Evolutionary conservation across 2,329 filamentous ascomycete genomes (phyloP), one percentile per base, ranked within the genome.

Genomic region (Scytalidium sp.): DNA sequence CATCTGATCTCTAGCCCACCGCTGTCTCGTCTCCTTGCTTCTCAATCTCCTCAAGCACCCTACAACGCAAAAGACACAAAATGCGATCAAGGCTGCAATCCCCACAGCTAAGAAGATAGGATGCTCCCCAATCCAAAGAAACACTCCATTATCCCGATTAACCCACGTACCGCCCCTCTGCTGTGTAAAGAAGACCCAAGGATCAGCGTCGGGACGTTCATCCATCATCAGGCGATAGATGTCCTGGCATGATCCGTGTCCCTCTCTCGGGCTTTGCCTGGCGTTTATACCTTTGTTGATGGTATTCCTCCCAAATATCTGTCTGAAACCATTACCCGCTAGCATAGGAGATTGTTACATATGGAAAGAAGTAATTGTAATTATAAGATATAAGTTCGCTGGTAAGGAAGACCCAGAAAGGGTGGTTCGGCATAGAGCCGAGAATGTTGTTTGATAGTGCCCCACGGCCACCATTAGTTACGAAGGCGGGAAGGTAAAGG

Each of bases 261-360:
- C 21, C 25, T 17, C 41, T 19, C 22, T 23, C n/a, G 13, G 21
- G 25, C n/a, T 43, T 43, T 21, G 19, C 41, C 15, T n/a, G 25
- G 25, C 25, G 25, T 27, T 13, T 27, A 27, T 27, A 27, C 25
- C 25, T 27, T 27, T 27, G 25, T 13, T 13, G 25, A 51, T 67
- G 61, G 68, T 86, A 89, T 62, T 85, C 77, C 60, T 86, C 79
- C 86, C 85, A 89, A 54, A 88, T 79, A 29, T 87, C 78, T 49
- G 82, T 86, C 42, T 87, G 70, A 69, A 86, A 89, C 52, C 88
- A 73, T 8, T 85, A 85, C 2, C 86, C 85, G 2, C 84, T 88
- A 21, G 81, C 80, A 45, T 83, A 86, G 81, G 87, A 88, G 63
- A 89, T 83, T n/a, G 84, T 88, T 59, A 89, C 82, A 64, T 89